Base-by-base conservation (phyloP, 164 flowering plant species). In the Chimonanthus salicifolius region DNA sequence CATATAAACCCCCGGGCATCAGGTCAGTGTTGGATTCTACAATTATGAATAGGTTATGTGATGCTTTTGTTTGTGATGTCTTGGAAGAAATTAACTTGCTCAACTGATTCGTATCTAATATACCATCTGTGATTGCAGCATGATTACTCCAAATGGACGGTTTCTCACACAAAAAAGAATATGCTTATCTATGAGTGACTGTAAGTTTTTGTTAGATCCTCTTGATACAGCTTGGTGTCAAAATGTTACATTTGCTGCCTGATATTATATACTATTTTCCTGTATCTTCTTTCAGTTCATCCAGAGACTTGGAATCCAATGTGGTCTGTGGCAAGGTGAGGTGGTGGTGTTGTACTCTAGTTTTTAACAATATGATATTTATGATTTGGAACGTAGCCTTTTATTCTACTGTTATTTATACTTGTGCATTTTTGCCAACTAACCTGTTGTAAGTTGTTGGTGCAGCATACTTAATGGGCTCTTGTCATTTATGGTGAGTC, bases 241-340 rank as follows among this genome's bases (percentile, higher is more conserved):
- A 20, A 50, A 9, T 60, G 69, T 67, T 50, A 11, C 60, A 64
- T 49, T 5, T 10, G n/a, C 0, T 50, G n/a, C 67, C 15, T 49
- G 16, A 54, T 69, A 15, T 54, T 4, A 54, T n/a, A 11, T 5
- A 8, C 58, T 9, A 48, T 11, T 44, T 5, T n/a, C 62, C 64
- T 69, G 44, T 13, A 64, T 50, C 72, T 72, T 54, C 73, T 43
- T 82, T 21, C 87, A 96, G 99, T 90, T 87, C 98, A 96, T 80
- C 98, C 99, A 11, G 97, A 96, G 78, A 92, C 88, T 79, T 96
- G 99, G 99, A 96, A 96, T 75, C 99, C 99, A 15, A 96, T 96
- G 97, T 94, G 99, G 98, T 92, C 97, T 69, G 98, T 96, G 1
- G 89, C 97, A 78, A 96, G 98, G 99, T 96, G 79, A 33, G 72